Evolutionary conservation across 208 protist species (phyloP).

Genomic region (Kentomonas sorsogonicus): DNA sequence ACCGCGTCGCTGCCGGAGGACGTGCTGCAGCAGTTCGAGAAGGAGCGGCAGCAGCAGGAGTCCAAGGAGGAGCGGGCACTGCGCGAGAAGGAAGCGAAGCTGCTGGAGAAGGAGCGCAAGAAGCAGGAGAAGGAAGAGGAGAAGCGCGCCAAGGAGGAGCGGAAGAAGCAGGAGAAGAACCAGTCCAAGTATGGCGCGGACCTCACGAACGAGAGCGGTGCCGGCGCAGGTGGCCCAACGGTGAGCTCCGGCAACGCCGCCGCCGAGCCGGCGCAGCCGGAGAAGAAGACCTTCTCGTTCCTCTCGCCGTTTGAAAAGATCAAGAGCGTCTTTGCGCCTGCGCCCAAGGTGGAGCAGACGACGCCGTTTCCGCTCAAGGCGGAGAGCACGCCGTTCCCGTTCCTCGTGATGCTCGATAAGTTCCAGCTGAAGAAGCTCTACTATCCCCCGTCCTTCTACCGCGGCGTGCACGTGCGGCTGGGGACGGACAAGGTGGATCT

Average conservation of each 20-base stretch:
- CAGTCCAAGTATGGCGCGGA: conserved; percentile 21
- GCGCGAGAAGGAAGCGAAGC: conserved; percentile 32
- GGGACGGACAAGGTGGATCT: conserved; percentile 19
- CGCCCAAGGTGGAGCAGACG: conserved; percentile 20
- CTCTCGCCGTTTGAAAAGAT: conserved; percentile 16
- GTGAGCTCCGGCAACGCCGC: neutral
- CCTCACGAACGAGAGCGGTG: conserved; percentile 13
- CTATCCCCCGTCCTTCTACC: conserved; percentile 36
- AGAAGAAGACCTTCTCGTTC: conserved; percentile 22
- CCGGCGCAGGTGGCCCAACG: neutral
- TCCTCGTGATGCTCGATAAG: conserved; percentile 29
- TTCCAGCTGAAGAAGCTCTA: conserved; percentile 34
- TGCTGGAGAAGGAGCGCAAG: conserved; percentile 18
- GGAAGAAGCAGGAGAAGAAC: conserved; percentile 10
- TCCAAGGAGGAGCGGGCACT: conserved; percentile 27
- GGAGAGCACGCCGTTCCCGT: conserved; percentile 27
- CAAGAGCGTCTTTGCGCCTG: conserved; percentile 24
- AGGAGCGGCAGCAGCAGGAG: conserved; percentile 39
- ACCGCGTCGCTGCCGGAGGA: conserved; percentile 22
- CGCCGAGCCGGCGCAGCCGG: neutral
- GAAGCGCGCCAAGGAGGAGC: conserved; percentile 10
- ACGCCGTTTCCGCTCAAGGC: conserved; percentile 39
- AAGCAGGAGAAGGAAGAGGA: conserved; percentile 12
- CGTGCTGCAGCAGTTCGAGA: conserved; percentile 27
- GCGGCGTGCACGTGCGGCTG: conserved; percentile 39